Percentiles rank a stretch among this genome's conserved stretches.
Evolutionary conservation across 805 yeast species (phyloP).

Genomic region (Yarrowia yakushimensis): DNA sequence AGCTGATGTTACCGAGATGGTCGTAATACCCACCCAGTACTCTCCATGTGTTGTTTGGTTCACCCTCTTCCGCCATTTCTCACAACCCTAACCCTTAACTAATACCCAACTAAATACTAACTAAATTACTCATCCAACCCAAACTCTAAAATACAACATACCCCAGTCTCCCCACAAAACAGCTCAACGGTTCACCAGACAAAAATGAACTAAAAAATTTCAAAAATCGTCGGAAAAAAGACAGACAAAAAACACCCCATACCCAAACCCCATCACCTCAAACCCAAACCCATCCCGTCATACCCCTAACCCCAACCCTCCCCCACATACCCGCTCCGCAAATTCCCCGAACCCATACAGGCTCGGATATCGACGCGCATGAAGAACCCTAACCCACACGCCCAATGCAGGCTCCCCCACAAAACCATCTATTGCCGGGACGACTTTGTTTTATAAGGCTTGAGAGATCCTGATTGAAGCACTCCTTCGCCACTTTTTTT

Average conservation of each 20-base stretch:
- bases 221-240: too few species aligned
- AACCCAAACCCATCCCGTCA: background rate
- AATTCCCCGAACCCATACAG: background rate
- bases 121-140: too few species aligned
- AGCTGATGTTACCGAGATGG: too few species aligned
- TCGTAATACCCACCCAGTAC: too few species aligned
- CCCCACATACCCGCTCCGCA: background rate
- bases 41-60: too few species aligned
- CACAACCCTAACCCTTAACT: too few species aligned
- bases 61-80: too few species aligned
- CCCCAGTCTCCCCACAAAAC: background rate
- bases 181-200: background rate
- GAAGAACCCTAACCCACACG: background rate
- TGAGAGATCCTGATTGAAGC: background rate
- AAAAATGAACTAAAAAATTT: too few species aligned
- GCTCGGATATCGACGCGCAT: slow-evolving; percentile 12
- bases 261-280: too few species aligned
- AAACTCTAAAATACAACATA: background rate
- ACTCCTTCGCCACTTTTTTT: background rate
- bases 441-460: background rate
- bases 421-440: slow-evolving; percentile 20
- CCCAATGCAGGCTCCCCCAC: slow-evolving; percentile 24
- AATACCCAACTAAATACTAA: too few species aligned
- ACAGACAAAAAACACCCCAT: too few species aligned
- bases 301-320: background rate